phyloP scores from a whole-genome alignment of 768 basidiomycete genomes.

The Auricularia sp. region DNA sequence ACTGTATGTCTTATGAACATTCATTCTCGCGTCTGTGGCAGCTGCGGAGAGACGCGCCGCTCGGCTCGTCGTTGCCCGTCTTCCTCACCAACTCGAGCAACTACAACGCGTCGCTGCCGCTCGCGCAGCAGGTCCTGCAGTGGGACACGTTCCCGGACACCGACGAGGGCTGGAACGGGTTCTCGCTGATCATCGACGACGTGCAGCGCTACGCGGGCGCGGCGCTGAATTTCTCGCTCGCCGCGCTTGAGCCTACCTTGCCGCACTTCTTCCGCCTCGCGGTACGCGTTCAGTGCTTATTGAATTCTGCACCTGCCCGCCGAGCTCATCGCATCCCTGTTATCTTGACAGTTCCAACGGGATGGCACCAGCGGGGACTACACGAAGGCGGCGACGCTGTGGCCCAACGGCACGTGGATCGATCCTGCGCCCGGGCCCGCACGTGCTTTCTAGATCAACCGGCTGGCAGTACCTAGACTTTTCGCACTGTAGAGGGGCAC shows the following conservation, averaged over 20 bases:
- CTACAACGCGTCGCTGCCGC: conserved; percentile 44
- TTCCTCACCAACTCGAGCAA: conserved; percentile 69
- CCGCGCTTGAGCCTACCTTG: conserved; percentile 43
- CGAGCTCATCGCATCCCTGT: conserved; percentile 15
- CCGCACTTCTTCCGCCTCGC: conserved; percentile 76
- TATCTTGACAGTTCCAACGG: conserved; percentile 31
- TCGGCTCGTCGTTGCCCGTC: conserved; percentile 56
- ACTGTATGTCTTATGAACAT: background rate
- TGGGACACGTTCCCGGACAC: conserved; percentile 41
- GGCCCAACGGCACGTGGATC: conserved; percentile 75
- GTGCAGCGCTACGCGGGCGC: conserved; percentile 68
- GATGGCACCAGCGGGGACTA: conserved; percentile 48
- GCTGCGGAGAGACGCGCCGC: conserved; percentile 62
- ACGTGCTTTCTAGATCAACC: no score
- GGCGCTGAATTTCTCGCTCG: conserved; percentile 62
- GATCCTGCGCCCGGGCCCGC: conserved; percentile 64
- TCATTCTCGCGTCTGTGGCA: conserved; percentile 19
- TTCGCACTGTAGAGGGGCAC: no score
- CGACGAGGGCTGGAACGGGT: conserved; percentile 56
- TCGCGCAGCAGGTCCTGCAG: conserved; percentile 42
- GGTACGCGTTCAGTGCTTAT: conserved; percentile 31
- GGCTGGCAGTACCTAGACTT: no score
- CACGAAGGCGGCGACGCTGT: conserved; percentile 65
- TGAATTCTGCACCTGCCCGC: no score
- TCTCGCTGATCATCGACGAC: conserved; percentile 74